Evolutionary conservation across 306 rosid species (phyloP), one percentile per base, ranked within the genome.

Genomic region (Castanospermum australe): DNA sequence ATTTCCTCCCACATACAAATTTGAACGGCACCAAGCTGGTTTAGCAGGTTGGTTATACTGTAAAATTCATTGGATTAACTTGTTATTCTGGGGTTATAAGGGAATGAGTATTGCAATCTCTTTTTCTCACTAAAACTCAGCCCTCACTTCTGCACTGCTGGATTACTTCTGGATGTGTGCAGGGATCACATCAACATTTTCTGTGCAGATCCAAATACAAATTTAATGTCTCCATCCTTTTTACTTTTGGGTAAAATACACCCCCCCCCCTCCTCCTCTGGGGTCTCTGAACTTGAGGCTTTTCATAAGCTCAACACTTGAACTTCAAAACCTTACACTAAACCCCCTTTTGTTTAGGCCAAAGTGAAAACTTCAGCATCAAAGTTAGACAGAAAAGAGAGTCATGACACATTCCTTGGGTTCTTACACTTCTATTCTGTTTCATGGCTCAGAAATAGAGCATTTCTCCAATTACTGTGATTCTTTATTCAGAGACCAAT

Each of bases 1-100:
- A 8, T 95, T 95, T 86, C 98, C 99, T 81, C 98, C 99, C 67
- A 95, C 98, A 5, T 95, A 95, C 89, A 95, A 95, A 88, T 95
- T 95, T 82, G 99, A 95, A 87, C 85, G 88, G 28, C 97, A 92
- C 76, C 99, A 91, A 91, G 89, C 85, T 87, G 99, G 99, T 76
- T 90, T 95, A 82, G 91, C 97, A 88, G 99, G 99, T 95, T 78
- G 69, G 24, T 52, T 77, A 81, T 72, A 35, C 45, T 36, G 38
- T 60, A 36, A 20, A 39, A 48, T 28, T 28, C 6, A 1, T 60
- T 75, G 47, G 60, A 25, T 75, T 44, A 38, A 38, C 55, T 73
- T 41, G 20, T 8, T 73, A 4, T 41, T 22, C 14, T 11, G 4
- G 50, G 18, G 55, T 12, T 13, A 50, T 6, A 50, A 17, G 4